Base-by-base conservation (phyloP, 1,284 basidiomycete species). In the Stereum hirsutum region DNA sequence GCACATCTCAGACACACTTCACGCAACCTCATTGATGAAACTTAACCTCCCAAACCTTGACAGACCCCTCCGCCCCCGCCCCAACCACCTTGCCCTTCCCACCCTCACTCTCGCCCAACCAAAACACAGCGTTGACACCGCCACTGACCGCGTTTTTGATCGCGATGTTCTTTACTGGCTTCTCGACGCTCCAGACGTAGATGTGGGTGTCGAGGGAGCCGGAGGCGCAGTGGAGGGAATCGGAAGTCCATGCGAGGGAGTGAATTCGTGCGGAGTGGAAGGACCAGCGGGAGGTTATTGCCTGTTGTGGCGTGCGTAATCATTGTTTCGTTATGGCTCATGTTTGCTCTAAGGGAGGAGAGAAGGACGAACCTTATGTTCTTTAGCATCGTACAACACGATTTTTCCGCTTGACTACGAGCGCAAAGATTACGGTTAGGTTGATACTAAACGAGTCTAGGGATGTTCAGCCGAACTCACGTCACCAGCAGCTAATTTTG, bases 201-300 rank as follows among this genome's bases (percentile, higher is more conserved):
- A 96, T 79, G 55, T 91, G 80, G 23, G 93, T 95, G 59, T 99
- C 95, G 28, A 95, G 72, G 7, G 90, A 90, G 12, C 84, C 91
- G 6, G 90, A 92, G 2, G 83, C 91, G 47, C 89, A 78, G 53
- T 92, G 76, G 53, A 70, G 70, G 3, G 81, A 81, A 54, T 89
- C 81, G 1, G 75, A 59, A 2, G 85, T 84, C 78, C 87, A 98
- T 1, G 77, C 67, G 12, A 98, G 72, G 14, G 86, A 78, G 52
- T 85, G 76, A 46, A 98, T 76, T 17, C 90, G 80, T 1, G 78
- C 89, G 3, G 81, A 75, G 64, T 99, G 95, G 70, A 86, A 85
- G 4, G 89, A 80, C 95, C 95, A 98, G 43, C 81, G 79, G 4
- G 75, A 69, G 25, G 85, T 88, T 40, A 84, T 63, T 43, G 74